Conservation (phyloP, 2,329 filamentous ascomycete genomes). For the Aspergillus ruber region DNA sequence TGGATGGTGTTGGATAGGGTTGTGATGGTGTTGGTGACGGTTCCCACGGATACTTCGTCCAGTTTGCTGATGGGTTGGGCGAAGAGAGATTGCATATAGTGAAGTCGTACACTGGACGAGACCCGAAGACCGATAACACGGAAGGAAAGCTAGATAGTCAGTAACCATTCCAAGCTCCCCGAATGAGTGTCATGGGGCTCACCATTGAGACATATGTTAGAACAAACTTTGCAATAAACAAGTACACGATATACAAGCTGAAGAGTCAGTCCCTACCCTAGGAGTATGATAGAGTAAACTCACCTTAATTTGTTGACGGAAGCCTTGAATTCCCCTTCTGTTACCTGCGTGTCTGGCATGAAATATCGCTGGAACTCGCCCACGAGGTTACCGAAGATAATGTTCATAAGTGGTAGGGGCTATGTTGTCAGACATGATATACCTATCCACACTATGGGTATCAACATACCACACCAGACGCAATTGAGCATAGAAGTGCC, state of each 20-base stretch:
- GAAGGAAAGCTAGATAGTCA: slow-evolving; percentile 29
- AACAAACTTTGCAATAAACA: slow-evolving; percentile 51
- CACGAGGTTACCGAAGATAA: slow-evolving; percentile 52
- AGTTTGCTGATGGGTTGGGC: slow-evolving; percentile 45
- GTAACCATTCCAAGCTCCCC: too few species aligned
- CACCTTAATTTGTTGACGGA: slow-evolving; percentile 40
- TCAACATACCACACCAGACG: slow-evolving; percentile 21
- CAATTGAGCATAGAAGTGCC: slow-evolving; percentile 16
- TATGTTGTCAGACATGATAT: neutral
- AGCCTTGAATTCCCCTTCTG: slow-evolving; percentile 44
- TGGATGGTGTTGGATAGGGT: slow-evolving; percentile 49
- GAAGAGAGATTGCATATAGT: slow-evolving; percentile 47
- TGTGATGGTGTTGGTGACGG: slow-evolving; percentile 48
- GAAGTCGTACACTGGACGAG: slow-evolving; percentile 45
- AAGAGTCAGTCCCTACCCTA: too few species aligned
- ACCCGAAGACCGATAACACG: slow-evolving; percentile 47
- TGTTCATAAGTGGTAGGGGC: slow-evolving; percentile 49
- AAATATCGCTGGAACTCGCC: slow-evolving; percentile 55
- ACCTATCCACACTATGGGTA: neutral
- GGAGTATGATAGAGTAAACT: neutral
- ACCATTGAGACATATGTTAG: slow-evolving; percentile 53
- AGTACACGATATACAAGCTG: slow-evolving; percentile 53
- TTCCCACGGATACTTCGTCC: slow-evolving; percentile 45
- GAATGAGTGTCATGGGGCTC: slow-evolving; percentile 6
- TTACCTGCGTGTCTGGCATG: slow-evolving; percentile 32